phyloP scores from a whole-genome alignment of 2,329 filamentous ascomycete species.

The Paracoccidioides brasiliensis region DNA sequence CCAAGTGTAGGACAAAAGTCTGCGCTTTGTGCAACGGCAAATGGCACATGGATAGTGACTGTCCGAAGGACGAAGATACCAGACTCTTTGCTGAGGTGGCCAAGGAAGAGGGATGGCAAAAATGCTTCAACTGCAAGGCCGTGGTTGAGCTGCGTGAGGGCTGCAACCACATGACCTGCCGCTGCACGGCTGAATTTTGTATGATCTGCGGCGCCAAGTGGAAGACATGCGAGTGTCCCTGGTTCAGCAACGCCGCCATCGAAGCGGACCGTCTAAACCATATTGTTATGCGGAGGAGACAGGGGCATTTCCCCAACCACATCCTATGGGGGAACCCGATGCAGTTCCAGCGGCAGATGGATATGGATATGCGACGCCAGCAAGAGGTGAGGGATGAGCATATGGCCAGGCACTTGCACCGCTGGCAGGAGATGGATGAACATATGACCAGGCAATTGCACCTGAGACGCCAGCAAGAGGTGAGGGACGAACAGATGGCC shows the following conservation, averaged over 20 bases:
- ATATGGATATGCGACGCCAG: slow-evolving; percentile 27
- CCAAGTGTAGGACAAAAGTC: slow-evolving; percentile 58
- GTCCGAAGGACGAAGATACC: slow-evolving; percentile 42
- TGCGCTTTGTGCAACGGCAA: slow-evolving; percentile 61
- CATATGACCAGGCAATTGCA: no score
- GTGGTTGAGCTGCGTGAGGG: slow-evolving; percentile 72
- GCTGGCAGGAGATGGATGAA: no score
- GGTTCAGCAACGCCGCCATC: slow-evolving; percentile 53
- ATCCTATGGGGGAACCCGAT: slow-evolving; percentile 13
- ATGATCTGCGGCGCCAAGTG: slow-evolving; percentile 72
- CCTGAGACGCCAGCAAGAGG: no score
- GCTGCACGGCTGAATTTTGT: slow-evolving; percentile 73
- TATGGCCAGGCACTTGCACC: slow-evolving; percentile 32
- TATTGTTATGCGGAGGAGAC: slow-evolving; percentile 66
- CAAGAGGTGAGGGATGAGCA: slow-evolving; percentile 39
- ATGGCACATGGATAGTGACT: slow-evolving; percentile 58
- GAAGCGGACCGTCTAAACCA: slow-evolving; percentile 60
- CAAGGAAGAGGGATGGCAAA: slow-evolving; percentile 60
- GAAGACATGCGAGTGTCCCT: slow-evolving; percentile 72
- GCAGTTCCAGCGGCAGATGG: slow-evolving; percentile 37
- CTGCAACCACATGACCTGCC: slow-evolving; percentile 80
- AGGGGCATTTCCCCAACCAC: slow-evolving; percentile 6
- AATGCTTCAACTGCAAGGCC: slow-evolving; percentile 63
- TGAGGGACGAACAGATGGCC: no score
- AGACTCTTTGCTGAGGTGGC: slow-evolving; percentile 45